Conservation (phyloP, 2,329 filamentous ascomycete genomes). For the Neofusicoccum umdonicola region DNA sequence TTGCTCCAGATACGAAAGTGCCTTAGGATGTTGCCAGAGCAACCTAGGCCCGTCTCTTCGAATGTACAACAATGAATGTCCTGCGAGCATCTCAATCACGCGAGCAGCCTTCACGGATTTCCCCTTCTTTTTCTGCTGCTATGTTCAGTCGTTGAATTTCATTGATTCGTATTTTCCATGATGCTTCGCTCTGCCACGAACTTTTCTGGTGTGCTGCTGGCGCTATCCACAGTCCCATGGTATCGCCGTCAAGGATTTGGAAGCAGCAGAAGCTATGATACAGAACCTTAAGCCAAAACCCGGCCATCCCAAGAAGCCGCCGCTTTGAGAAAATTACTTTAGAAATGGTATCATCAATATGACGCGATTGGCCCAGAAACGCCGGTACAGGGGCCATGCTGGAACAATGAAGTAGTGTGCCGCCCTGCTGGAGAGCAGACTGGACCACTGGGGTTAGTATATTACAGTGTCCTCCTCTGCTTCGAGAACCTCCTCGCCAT, state of each 20-base stretch:
- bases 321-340: neutral
- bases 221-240: neutral
- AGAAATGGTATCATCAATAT: conserved; percentile 12
- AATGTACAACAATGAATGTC: no score
- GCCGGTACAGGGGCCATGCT: neutral
- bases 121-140: neutral
- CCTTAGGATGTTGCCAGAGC: no score
- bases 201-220: neutral
- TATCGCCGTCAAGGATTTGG: neutral
- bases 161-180: no score
- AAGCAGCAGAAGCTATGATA: neutral
- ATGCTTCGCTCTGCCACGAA: neutral
- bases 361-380: neutral
- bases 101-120: no score
- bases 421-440: neutral
- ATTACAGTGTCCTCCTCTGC: conserved; percentile 89
- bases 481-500: conserved; percentile 75
- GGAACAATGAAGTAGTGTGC: neutral
- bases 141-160: no score
- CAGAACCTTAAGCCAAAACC: neutral
- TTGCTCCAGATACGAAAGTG: no score
- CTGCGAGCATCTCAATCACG: no score
- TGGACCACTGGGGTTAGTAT: conserved; percentile 58
- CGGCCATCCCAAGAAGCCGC: neutral
- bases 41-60: no score